Evolutionary conservation across 2,329 filamentous ascomycete genomes (phyloP), one percentile per base, ranked within the genome.

Genomic region (Epichloe uncinata): DNA sequence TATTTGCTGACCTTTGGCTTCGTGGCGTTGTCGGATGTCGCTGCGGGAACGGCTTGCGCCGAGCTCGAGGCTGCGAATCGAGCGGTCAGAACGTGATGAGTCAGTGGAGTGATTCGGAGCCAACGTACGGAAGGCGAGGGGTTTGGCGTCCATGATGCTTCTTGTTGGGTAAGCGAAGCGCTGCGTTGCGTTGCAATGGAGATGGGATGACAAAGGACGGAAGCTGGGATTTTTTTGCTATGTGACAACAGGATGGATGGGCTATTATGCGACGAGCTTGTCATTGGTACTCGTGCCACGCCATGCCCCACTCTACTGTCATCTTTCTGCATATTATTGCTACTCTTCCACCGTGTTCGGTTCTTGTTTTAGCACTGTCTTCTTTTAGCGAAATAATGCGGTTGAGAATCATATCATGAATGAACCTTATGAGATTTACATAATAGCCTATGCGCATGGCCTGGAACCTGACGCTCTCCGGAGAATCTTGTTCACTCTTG

Each of bases 381-480:
- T 95, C 88, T 70, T 93, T 93, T 59, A 95, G 68, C 40, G 84
- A 84, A 20, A 95, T 88, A 58, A 95, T 95, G 48, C 86, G 78
- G 69, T 95, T 95, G 35, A 95, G 69, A 47, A 95, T 77, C 53
- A 94, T 71, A 63, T 82, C 8, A 38, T 1, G 13, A 38, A 38
- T 7, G n/a, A n/a, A 16, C 15, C 15, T n/a, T n/a, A 8, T 3
- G 15, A 13, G 13, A 67, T 70, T 70, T 48, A 73, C 71, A 68
- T 89, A 91, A 64, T 91, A 93, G 4, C 82, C 89, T 41, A 88
- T 84, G 12, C 89, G 77, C 73, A 94, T 81, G 2, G 79, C 89
- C 71, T 95, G 89, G 74, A 95, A 95, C 36, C 90, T 75, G 4
- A 95, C 82, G 45, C 74, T 82, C 68, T 85, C 84, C 20, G 78